Conservation (phyloP, 345 rosid genomes). For the Euclidium syriacum region DNA sequence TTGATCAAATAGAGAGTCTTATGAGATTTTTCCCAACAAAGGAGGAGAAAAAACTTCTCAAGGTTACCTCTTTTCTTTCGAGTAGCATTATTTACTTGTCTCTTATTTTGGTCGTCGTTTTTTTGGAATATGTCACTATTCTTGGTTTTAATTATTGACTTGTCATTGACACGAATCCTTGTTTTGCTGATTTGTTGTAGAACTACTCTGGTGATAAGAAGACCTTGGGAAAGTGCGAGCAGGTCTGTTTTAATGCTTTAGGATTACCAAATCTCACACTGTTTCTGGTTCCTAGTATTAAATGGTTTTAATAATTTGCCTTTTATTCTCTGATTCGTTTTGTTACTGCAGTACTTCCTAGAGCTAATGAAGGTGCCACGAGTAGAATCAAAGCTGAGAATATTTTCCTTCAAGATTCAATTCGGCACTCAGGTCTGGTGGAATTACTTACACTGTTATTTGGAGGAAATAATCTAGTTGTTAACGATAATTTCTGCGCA, state of each 20-base stretch:
- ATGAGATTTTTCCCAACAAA: constrained; percentile 96
- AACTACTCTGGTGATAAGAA: constrained; percentile 76
- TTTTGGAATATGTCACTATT: no score
- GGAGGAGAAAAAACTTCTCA: constrained; percentile 97
- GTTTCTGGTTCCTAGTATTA: not conserved
- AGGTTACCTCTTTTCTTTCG: constrained; percentile 48
- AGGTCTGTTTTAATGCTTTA: constrained; percentile 46
- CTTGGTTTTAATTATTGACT: constrained; percentile 3
- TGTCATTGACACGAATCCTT: not conserved
- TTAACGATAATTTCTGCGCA: constrained; percentile 26
- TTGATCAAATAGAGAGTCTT: constrained; percentile 97
- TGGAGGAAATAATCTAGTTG: not conserved
- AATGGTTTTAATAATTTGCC: not conserved
- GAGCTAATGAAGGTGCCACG: constrained; percentile 99
- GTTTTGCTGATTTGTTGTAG: constrained; percentile 36
- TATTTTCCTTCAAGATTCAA: constrained; percentile 95
- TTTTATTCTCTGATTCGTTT: constrained; percentile 21
- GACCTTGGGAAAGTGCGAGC: constrained; percentile 91
- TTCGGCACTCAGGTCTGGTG: constrained; percentile 85
- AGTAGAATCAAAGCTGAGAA: constrained; percentile 91
- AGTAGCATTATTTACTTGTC: constrained; percentile 3
- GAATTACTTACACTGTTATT: constrained; percentile 24
- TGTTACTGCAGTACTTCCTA: constrained; percentile 61
- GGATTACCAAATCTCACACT: not conserved
- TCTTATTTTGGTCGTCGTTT: no score